These are phyloP conservation scores for Cladosporium sp. DNA, from an alignment of 2,329 filamentous ascomycete species.

Conservation along the genomic window DNA sequence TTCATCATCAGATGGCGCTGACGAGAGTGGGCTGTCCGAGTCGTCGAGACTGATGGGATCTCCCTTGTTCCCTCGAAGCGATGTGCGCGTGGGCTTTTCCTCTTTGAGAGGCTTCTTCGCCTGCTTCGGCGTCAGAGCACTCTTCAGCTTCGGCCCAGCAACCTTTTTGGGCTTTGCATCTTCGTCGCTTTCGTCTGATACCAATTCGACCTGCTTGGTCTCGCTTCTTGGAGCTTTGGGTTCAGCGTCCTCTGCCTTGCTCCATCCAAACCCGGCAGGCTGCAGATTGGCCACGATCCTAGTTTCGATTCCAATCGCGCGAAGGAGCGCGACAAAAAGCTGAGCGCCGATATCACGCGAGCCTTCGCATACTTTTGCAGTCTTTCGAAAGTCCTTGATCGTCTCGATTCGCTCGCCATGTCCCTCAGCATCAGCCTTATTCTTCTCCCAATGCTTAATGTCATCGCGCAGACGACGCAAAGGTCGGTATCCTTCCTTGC, in stretches of 20 bases:
- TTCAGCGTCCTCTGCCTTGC: conserved; percentile 74
- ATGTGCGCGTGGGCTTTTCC: conserved; percentile 23
- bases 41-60: conserved; percentile 44
- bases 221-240: conserved; percentile 37
- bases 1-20: conserved; percentile 35
- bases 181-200: conserved; percentile 16
- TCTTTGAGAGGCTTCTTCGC: conserved; percentile 11
- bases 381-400: conserved; percentile 63
- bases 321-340: conserved; percentile 79
- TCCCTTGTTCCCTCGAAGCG: conserved; percentile 29
- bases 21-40: conserved; percentile 45
- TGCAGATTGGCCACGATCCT: conserved; percentile 82
- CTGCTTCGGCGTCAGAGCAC: conserved; percentile 8
- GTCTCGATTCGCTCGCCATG: conserved; percentile 74
- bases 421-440: conserved; percentile 55
- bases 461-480: conserved; percentile 71
- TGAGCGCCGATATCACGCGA: conserved; percentile 86
- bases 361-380: conserved; percentile 67
- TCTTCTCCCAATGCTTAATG: conserved; percentile 63
- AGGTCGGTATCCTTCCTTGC: conserved; percentile 87
- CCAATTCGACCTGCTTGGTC: conserved; percentile 10
- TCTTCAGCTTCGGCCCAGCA: conserved; percentile 6
- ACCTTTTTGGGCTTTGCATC: conserved; percentile 17
- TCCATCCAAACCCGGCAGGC: conserved; percentile 85
- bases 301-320: conserved; percentile 76